Base-by-base conservation (phyloP, 106 monocot species). In the Triglochin maritima region DNA sequence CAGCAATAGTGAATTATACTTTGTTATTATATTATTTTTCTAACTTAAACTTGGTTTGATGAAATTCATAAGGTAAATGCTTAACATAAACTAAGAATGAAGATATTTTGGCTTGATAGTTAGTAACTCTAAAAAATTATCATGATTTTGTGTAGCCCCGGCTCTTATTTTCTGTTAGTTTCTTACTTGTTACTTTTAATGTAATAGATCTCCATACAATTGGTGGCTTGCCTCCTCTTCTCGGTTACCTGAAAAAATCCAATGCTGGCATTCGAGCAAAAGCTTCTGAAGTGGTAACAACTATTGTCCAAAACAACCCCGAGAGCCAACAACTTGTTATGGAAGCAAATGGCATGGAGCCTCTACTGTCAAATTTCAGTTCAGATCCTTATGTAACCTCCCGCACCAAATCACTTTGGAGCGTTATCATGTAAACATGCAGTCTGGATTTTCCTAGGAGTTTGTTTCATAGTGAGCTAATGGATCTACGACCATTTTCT, bases 261-360 rank as follows among this genome's bases (percentile, higher is more conserved):
- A 71, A 87, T 75, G 76, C 90, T 62, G 70, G 79, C 10, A 86
- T 95, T 67, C 76, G 95, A 80, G 90, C 85, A 29, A 95, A 90
- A 72, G 87, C 90, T 48, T 85, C 87, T 53, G 90, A 95, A 57
- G 90, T 95, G 15, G 72, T 95, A 10, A 85, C 78, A 3, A 90
- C 90, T 17, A 77, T 90, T 56, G 95, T 90, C 17, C 95, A 90
- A 65, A 95, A 95, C 71, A 95, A 95, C 81, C 90, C 95, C 6
- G 81, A 46, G 48, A 80, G 87, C 53, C 90, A 90, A 63, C 85
- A 87, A 50, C 85, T 85, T 69, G 87, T 95, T 17, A 95, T 90
- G 85, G 95, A 95, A 50, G 85, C 84, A 29, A 81, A 85, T 70
- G 90, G 87, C 44, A 76, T 95, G 14, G 90, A 95, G 50, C 90